Conservation (phyloP, 352 stramenopile genomes). For the Blastocystis hominis region DNA sequence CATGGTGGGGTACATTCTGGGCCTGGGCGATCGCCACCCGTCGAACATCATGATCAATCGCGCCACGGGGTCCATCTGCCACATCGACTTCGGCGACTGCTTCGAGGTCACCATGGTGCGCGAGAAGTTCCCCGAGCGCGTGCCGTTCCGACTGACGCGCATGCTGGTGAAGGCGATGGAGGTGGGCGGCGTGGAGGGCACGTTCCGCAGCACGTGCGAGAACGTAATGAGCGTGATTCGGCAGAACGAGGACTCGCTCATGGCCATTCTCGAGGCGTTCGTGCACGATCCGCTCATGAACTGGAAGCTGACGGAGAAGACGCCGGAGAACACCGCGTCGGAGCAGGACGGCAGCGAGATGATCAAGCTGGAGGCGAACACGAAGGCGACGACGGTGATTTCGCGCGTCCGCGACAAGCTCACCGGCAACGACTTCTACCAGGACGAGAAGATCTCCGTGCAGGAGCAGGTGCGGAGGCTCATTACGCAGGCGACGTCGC, state of each 20-base stretch:
- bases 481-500: constrained; percentile 90
- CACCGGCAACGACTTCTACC: constrained; percentile 89
- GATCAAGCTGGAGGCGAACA: constrained; percentile 62
- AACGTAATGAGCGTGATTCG: constrained; percentile 89
- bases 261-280: constrained; percentile 98
- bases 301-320: constrained; percentile 61
- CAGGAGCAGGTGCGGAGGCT: constrained; percentile 89
- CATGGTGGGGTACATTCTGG: constrained; percentile 98
- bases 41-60: constrained; percentile 96
- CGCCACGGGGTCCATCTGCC: constrained; percentile 72
- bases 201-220: constrained; percentile 91
- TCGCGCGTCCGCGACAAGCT: constrained; percentile 95
- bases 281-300: constrained; percentile 89
- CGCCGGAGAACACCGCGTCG: neutral
- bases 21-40: constrained; percentile 94
- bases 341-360: neutral
- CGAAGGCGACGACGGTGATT: constrained; percentile 71
- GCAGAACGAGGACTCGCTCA: constrained; percentile 89
- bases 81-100: constrained; percentile 91
- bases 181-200: constrained; percentile 94
- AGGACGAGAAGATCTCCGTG: constrained; percentile 67
- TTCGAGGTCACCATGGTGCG: constrained; percentile 97
- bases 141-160: constrained; percentile 94
- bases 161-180: constrained; percentile 99
- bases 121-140: constrained; percentile 95